Percentiles rank a stretch among this genome's conserved stretches.
Evolutionary conservation across 345 rosid genomes (phyloP).

Genomic region (Eucalyptus camaldulensis): DNA sequence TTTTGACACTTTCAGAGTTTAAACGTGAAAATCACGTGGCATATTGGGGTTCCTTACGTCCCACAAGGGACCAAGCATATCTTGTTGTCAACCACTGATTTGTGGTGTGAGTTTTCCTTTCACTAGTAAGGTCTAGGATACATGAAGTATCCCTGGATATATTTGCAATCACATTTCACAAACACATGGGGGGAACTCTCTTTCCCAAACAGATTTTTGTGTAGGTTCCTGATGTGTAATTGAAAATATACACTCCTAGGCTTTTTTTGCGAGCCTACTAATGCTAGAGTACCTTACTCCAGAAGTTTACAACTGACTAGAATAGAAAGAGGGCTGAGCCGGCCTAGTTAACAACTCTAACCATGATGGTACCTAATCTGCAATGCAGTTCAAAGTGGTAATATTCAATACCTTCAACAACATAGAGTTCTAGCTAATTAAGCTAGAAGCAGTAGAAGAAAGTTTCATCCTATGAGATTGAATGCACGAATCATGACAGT

Average conservation of each 20-base stretch:
- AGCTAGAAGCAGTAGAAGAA: background rate
- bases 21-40: background rate
- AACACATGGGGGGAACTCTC: background rate
- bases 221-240: background rate
- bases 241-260: background rate
- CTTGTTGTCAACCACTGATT: background rate
- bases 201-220: background rate
- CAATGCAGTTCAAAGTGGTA: background rate
- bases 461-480: background rate
- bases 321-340: background rate
- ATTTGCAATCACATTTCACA: background rate
- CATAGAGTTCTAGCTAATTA: background rate
- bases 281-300: background rate
- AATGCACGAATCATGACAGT: background rate
- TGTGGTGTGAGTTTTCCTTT: background rate
- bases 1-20: background rate
- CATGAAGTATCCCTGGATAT: background rate
- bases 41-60: background rate
- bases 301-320: background rate
- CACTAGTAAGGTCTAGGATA: background rate
- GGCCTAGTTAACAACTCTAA: background rate
- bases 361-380: background rate
- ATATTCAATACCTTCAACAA: background rate
- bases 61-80: background rate
- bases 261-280: background rate